A percentile compares a stretch with the other conserved stretches of the same genome.
Evolutionary conservation across 371 early-diverging fungal genomes (phyloP).

Genomic region (Actinomortierella wolfii): DNA sequence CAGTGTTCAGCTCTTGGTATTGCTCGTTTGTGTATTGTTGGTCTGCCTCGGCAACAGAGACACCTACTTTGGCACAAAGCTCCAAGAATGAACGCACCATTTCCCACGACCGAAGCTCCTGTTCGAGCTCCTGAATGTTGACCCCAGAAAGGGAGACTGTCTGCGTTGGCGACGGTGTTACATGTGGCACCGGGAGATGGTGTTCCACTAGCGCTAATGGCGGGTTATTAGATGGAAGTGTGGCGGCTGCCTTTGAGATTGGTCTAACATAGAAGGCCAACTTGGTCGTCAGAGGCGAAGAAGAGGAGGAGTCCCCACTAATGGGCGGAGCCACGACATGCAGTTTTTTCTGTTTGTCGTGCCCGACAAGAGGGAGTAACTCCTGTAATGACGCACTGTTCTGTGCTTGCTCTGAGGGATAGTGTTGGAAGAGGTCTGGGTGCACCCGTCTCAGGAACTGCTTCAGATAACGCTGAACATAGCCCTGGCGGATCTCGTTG

Average conservation of each 20-base stretch:
- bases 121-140: conserved; percentile 12
- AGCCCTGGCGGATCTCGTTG: conserved; percentile 20
- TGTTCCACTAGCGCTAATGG: conserved; percentile 16
- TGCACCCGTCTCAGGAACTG: conserved; percentile 33
- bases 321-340: too few relatives aligned
- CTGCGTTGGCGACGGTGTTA: too few relatives aligned
- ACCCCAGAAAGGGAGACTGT: too few relatives aligned
- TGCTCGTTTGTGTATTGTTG: conserved; percentile 15
- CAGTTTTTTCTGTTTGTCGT: conserved; percentile 8
- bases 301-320: background rate
- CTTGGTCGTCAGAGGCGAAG: background rate
- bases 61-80: conserved; percentile 39
- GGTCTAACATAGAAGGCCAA: conserved; percentile 24
- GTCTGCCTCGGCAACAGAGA: conserved; percentile 21
- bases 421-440: conserved; percentile 40
- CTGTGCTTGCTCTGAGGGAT: conserved; percentile 40
- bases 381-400: conserved; percentile 39
- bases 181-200: conserved; percentile 6
- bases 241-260: background rate
- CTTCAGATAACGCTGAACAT: conserved; percentile 36
- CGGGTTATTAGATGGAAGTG: background rate
- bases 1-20: conserved; percentile 6
- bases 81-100: conserved; percentile 43
- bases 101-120: conserved; percentile 36
- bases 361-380: conserved; percentile 22